Conservation (phyloP, 768 basidiomycete genomes). For the Chalciporus pseudorubinellus region DNA sequence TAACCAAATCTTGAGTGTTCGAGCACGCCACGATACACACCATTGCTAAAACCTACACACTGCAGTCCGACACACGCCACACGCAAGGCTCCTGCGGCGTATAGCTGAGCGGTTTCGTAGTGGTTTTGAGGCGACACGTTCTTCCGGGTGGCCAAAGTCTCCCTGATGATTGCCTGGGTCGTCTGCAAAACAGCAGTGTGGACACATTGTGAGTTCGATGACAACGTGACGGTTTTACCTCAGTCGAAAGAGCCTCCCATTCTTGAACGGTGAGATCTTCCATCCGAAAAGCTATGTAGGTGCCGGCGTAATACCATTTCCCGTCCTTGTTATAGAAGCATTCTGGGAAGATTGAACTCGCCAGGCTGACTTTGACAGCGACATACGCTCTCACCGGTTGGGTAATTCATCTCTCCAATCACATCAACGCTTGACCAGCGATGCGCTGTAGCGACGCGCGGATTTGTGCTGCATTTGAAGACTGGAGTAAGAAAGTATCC, state of each 20-base stretch:
- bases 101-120: constrained; percentile 73
- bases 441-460: constrained; percentile 72
- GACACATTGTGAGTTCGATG: neutral
- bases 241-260: constrained; percentile 62
- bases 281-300: constrained; percentile 64
- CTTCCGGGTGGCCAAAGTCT: constrained; percentile 68
- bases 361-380: neutral
- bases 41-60: constrained; percentile 73
- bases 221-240: constrained; percentile 40
- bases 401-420: constrained; percentile 53
- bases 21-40: constrained; percentile 60
- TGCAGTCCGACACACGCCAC: constrained; percentile 73
- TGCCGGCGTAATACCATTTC: constrained; percentile 83
- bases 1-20: constrained; percentile 50
- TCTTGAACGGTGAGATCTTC: constrained; percentile 65
- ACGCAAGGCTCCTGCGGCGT: constrained; percentile 67
- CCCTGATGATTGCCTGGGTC: constrained; percentile 62
- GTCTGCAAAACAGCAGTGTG: constrained; percentile 43
- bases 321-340: constrained; percentile 82
- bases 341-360: constrained; percentile 39
- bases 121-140: constrained; percentile 75
- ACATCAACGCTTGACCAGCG: constrained; percentile 70
- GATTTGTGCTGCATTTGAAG: constrained; percentile 80
- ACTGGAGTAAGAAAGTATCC: constrained; percentile 71
- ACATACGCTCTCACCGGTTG: constrained; percentile 48